A percentile compares a stretch with the other conserved stretches of the same genome.
phyloP scores from a whole-genome alignment of 2,329 filamentous ascomycete species.

The Fusarium odoratissimum region DNA sequence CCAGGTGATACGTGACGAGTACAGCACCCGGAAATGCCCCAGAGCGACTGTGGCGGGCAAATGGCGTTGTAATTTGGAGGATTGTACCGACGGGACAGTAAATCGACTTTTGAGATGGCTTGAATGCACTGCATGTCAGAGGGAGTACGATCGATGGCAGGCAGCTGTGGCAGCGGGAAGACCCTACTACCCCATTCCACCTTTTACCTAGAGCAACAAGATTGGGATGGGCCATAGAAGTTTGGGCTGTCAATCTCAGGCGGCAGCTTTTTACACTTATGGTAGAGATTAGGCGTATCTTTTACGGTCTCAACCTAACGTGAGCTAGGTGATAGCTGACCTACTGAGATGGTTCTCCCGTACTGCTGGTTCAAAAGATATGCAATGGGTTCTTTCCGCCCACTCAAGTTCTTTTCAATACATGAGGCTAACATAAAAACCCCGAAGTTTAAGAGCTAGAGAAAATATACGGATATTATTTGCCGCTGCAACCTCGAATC shows the following conservation, averaged over 20 bases:
- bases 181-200: neutral
- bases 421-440: rapidly evolving
- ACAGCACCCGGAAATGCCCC: neutral
- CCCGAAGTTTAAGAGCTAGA: rapidly evolving
- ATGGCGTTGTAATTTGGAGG: neutral
- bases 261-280: rapidly evolving
- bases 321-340: neutral
- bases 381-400: rapidly evolving
- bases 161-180: neutral
- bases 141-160: neutral
- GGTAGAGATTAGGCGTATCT: neutral
- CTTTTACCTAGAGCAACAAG: neutral
- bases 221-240: neutral
- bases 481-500: neutral
- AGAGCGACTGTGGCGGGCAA: neutral
- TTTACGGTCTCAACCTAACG: neutral
- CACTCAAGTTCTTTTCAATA: rapidly evolving
- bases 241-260: rapidly evolving
- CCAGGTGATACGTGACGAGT: neutral
- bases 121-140: neutral
- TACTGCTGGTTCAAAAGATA: rapidly evolving
- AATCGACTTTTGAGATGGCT: neutral
- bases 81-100: neutral
- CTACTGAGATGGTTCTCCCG: neutral
- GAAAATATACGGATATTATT: neutral